A percentile compares a stretch with the other conserved stretches of the same genome.
These are phyloP conservation scores for Eutrema yunnanense DNA, from an alignment of 345 rosid genomes.

Conservation along the genomic window DNA sequence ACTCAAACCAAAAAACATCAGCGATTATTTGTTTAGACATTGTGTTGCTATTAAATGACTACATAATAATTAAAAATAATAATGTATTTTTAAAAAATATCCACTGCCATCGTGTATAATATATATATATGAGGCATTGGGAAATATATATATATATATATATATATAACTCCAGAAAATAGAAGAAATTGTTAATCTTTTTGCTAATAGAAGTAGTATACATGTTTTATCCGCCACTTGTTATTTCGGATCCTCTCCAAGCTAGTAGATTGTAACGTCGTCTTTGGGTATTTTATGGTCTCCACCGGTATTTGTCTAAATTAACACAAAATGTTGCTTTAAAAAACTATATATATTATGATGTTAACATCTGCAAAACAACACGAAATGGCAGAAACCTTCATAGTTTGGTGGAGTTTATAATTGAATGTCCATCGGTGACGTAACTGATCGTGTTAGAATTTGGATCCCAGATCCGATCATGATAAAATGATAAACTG, in stretches of 20 bases:
- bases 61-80: too few relatives aligned
- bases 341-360: neutral
- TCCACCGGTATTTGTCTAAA: neutral
- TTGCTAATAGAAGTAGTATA: neutral
- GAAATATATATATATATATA: too few relatives aligned
- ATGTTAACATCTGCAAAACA: neutral
- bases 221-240: neutral
- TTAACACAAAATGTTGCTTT: neutral
- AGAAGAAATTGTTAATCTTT: neutral
- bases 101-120: neutral
- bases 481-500: neutral
- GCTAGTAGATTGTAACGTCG: neutral
- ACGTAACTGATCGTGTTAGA: neutral
- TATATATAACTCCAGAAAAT: too few relatives aligned
- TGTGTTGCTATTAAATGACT: too few relatives aligned
- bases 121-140: neutral
- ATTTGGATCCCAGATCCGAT: neutral
- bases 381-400: neutral
- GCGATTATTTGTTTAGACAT: too few relatives aligned
- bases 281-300: neutral
- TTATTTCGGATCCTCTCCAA: neutral
- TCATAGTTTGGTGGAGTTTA: neutral
- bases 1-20: neutral
- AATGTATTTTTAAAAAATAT: neutral
- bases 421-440: neutral